Base-by-base conservation (phyloP, 2,329 filamentous ascomycete genomes). In the Sclerotinia sclerotiorum region DNA sequence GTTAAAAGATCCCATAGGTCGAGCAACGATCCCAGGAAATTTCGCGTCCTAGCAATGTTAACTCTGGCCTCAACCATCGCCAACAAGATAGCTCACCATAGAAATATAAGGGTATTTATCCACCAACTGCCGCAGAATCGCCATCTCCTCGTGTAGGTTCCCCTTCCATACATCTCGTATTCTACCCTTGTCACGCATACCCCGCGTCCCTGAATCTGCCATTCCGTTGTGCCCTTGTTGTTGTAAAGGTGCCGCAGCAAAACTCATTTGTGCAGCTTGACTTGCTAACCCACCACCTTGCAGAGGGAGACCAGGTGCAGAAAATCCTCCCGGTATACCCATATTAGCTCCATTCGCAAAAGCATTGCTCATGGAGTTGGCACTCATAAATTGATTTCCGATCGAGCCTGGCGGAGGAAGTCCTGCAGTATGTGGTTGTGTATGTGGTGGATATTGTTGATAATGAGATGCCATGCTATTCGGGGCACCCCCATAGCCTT, bases 101-200 rank as follows among this genome's bases (percentile, higher is more conserved):
- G 94, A 94, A 80, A 99, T 94, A 78, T 96, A 98, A 54, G 93
- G 92, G 79, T 96, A 98, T 76, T 91, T 92, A 71, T 97, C 91
- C 72, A 98, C 88, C 75, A 98, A 82, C 69, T 91, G 88, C 78
- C 94, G 86, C 73, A 99, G 80, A 62, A 91, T 83, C 11, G 88
- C 90, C 90, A 99, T 95, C 82, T 99, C 95, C 77, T 96, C 91
- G 35, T 92, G 87, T 71, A 98, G 81, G 76, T 98, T 98, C 74
- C 93, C 88, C 78, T 90, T 91, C 95, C 95, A 99, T 51, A 99
- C 95, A 76, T 99, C 94, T 72, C 94, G 87, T 89, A 98, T 98
- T 78, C 93, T 86, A 71, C 89, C 87, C 76, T 93, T 92, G 44
- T 82, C 83, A 24, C 85, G 85, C 70, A 87, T 84, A 68, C 78